Evolutionary conservation across 2,329 filamentous ascomycete genomes (phyloP), one percentile per base, ranked within the genome.

Genomic region (Trichoderma sp.): DNA sequence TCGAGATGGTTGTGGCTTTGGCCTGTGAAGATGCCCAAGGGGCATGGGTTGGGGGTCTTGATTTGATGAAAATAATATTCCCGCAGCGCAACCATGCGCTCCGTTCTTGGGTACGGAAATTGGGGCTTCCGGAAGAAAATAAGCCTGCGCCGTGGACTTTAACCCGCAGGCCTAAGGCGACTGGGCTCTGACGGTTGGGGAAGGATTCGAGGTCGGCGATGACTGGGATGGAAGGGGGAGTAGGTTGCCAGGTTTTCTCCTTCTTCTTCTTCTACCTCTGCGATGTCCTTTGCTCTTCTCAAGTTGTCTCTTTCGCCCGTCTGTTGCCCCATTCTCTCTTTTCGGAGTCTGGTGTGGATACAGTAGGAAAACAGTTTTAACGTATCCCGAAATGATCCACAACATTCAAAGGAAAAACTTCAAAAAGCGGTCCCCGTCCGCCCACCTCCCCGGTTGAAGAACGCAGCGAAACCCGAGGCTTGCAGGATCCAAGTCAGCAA

Each of bases 61-160:
- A 68, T 68, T 68, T 30, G 65, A 68, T 68, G 65, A 43, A 68
- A 68, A 60, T 68, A 32, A 34, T 68, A 68, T 68, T 60, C 36
- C 65, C 65, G 47, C 18, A 68, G 34, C 36, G 53, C 53, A 39
- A 24, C n/a, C 34, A 51, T 65, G 58, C 12, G 30, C 21, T 56
- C 26, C 57, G 63, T 26, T 24, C 21, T 53, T 53, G 47, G 47
- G 47, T 24, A 34, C 63, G 63, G 63, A 56, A 34, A 65, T 65
- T 56, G 14, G 28, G 14, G n/a, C 63, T 4, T 15, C 63, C 63
- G 43, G 30, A 36, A 34, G 15, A 32, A 32, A 34, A 34, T 53
- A 32, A 28, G 21, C 43, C 26, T 47, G 36, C 61, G 24, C 26
- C 9, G 18, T 28, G 61, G 24, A 21, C 6, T 64, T 30, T 47